A percentile compares a stretch with the other conserved stretches of the same genome.
These are phyloP conservation scores for Nemania sp. DNA, from an alignment of 2,329 filamentous ascomycete genomes.

Conservation along the genomic window DNA sequence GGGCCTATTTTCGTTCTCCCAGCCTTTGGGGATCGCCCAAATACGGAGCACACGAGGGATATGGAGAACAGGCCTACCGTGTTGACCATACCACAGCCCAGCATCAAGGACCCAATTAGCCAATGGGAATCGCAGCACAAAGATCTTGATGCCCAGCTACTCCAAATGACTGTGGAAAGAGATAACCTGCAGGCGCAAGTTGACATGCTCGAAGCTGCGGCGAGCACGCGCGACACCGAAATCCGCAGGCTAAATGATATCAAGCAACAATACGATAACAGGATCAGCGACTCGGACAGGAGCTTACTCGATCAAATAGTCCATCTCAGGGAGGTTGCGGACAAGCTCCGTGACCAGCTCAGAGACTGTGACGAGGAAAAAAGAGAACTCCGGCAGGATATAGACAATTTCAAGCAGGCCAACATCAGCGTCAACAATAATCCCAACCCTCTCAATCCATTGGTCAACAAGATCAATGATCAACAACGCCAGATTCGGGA, in stretches of 20 bases:
- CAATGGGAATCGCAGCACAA: constrained; percentile 32
- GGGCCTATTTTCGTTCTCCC: constrained; percentile 58
- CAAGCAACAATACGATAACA: constrained; percentile 24
- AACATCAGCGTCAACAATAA: constrained; percentile 11
- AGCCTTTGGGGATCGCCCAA: constrained; percentile 51
- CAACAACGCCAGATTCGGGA: constrained; percentile 3
- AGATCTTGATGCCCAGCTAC: constrained; percentile 18
- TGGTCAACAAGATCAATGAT: constrained; percentile 9
- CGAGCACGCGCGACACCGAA: constrained; percentile 21
- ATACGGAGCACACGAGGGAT: constrained; percentile 47
- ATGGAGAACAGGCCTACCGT: constrained; percentile 50
- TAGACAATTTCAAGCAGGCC: constrained; percentile 24
- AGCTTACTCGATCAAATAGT: constrained; percentile 3
- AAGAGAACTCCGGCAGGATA: constrained; percentile 7
- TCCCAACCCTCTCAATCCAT: background rate
- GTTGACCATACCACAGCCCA: constrained; percentile 34
- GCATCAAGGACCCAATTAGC: constrained; percentile 20
- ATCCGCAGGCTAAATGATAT: constrained; percentile 22
- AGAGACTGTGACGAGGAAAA: constrained; percentile 11
- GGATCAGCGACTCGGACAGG: constrained; percentile 1
- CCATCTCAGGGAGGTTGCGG: constrained; percentile 7
- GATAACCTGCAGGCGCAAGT: constrained; percentile 13
- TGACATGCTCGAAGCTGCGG: constrained; percentile 15
- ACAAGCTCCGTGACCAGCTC: background rate
- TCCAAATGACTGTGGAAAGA: constrained; percentile 17